phyloP scores from a whole-genome alignment of 495 filamentous ascomycete species.

The Hyaloscypha bicolor region DNA sequence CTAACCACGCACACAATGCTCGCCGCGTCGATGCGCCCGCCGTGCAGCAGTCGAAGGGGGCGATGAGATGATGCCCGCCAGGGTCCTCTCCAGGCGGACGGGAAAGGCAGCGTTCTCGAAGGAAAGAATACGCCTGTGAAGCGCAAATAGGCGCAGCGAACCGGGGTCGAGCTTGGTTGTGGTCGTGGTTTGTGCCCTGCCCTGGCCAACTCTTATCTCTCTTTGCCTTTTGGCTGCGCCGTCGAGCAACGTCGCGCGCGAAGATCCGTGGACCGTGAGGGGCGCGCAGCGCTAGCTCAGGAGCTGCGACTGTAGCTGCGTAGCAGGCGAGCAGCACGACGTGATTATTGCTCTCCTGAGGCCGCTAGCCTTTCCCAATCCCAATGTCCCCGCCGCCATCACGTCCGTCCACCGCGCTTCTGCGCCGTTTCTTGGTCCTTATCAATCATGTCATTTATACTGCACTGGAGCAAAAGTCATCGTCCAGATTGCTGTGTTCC shows the following conservation, averaged over 20 bases:
- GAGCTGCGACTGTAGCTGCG: neutral
- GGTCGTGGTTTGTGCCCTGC: neutral
- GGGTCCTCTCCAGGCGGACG: neutral
- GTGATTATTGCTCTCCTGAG: neutral
- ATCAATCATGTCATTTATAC: neutral
- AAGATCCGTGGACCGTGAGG: neutral
- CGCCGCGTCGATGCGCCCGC: neutral
- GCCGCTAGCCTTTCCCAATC: neutral
- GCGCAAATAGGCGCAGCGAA: conserved; percentile 15
- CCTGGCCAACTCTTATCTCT: neutral
- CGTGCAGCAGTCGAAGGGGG: neutral
- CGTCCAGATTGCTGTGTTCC: neutral
- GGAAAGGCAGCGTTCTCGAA: neutral
- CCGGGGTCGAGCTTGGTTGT: neutral
- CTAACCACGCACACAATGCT: neutral
- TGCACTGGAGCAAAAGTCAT: neutral
- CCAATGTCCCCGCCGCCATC: neutral
- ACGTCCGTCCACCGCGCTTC: neutral
- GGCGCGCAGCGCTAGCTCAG: neutral
- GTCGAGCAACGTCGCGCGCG: neutral
- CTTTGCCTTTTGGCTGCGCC: neutral
- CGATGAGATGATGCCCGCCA: neutral
- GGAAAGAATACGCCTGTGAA: neutral
- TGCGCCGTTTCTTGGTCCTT: neutral
- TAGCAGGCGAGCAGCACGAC: neutral